A percentile compares a stretch with the other conserved stretches of the same genome.
phyloP scores from a whole-genome alignment of 768 basidiomycete species.

The Pleurotus sapidus region DNA sequence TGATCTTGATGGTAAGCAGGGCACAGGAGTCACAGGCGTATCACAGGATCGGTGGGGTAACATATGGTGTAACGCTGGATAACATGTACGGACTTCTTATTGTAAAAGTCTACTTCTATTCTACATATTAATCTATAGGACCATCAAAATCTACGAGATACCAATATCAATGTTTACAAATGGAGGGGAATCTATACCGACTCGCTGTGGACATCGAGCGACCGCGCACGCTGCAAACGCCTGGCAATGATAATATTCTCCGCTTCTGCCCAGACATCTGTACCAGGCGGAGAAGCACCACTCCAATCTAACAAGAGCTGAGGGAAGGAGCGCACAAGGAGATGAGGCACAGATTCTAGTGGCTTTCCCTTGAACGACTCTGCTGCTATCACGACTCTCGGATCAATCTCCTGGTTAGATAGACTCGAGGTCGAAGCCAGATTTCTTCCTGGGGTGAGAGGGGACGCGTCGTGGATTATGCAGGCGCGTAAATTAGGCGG shows the following conservation, averaged over 20 bases:
- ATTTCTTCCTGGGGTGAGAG: neutral
- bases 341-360: neutral
- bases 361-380: neutral
- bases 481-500: neutral
- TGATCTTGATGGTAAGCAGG: conserved; percentile 37
- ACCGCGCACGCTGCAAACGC: neutral
- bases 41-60: conserved; percentile 72
- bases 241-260: neutral
- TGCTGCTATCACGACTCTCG: neutral
- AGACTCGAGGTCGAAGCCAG: too few species aligned
- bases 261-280: neutral
- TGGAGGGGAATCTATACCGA: too few species aligned
- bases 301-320: neutral
- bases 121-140: too few species aligned
- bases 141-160: too few species aligned
- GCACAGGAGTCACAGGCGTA: conserved; percentile 47
- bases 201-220: too few species aligned
- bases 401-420: neutral
- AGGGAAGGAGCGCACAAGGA: neutral
- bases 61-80: conserved; percentile 64
- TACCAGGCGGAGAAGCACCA: neutral
- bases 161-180: too few species aligned
- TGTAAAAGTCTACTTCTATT: too few species aligned
- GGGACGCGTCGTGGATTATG: neutral
- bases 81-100: conserved; percentile 6